Percentiles rank a stretch among this genome's conserved stretches.
Conservation (phyloP, 2,329 filamentous ascomycete genomes). For the Gliomastix tumulicola region DNA sequence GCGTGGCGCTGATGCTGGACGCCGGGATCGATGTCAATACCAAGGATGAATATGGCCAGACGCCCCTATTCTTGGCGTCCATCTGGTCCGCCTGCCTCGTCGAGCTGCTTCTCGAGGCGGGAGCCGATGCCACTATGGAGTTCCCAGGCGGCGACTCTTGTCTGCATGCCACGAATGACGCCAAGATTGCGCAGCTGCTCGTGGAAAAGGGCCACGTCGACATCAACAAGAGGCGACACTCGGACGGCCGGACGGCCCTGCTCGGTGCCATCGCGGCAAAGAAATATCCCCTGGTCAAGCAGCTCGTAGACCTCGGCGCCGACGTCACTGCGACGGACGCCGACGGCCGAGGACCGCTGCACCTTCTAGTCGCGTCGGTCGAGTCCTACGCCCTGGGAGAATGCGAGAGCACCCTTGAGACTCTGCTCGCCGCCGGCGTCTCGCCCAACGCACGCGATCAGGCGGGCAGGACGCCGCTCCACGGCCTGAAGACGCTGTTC, state of each 20-base stretch:
- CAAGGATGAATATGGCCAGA: background rate
- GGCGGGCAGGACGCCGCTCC: background rate
- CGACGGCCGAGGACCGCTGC: background rate
- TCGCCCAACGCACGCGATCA: background rate
- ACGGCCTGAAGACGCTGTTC: background rate
- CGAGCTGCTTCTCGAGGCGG: background rate
- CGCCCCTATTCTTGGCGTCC: background rate
- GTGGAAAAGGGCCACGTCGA: background rate
- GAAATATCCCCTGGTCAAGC: background rate
- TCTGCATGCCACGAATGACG: background rate
- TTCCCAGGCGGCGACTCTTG: no score
- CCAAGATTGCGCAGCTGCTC: background rate
- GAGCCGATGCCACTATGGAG: conserved; percentile 1
- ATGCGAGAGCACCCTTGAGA: no score
- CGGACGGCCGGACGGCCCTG: no score
- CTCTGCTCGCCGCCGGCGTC: background rate
- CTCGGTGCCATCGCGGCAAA: no score
- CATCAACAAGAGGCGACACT: no score
- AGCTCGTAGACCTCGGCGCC: background rate
- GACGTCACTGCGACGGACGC: background rate
- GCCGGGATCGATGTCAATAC: background rate
- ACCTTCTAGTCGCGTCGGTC: background rate
- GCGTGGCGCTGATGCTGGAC: background rate
- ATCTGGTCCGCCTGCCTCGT: background rate
- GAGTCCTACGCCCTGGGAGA: no score